phyloP scores from a whole-genome alignment of 148 eudicot genomes.

The Linanthus parryae region DNA sequence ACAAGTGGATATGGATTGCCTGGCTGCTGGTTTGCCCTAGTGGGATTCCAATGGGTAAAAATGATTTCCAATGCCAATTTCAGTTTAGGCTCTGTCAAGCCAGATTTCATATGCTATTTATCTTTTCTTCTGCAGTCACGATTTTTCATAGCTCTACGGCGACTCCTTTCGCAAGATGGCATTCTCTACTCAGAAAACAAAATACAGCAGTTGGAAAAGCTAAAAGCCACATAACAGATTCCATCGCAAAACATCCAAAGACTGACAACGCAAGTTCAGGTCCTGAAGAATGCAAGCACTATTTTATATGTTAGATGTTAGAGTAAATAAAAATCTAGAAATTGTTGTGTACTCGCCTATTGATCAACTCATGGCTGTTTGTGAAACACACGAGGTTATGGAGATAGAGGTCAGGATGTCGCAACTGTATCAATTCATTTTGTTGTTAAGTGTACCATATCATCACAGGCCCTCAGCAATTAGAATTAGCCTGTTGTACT shows the following conservation, averaged over 20 bases:
- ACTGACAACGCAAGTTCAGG: not conserved
- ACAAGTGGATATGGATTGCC: constrained; percentile 57
- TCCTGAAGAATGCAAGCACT: not conserved
- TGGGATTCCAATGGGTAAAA: constrained; percentile 83
- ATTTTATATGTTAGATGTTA: not conserved
- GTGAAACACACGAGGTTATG: constrained; percentile 5
- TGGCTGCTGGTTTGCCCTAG: constrained; percentile 78
- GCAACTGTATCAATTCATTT: not conserved
- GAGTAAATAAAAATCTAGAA: not conserved
- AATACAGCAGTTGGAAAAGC: constrained; percentile 29
- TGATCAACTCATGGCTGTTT: not conserved
- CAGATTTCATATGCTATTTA: not conserved
- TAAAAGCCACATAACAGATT: constrained; percentile 39
- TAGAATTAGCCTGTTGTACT: not conserved
- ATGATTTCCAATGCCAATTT: not conserved
- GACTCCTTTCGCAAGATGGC: constrained; percentile 62
- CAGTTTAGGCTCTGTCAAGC: not conserved
- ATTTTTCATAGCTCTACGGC: constrained; percentile 46
- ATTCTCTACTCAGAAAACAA: constrained; percentile 55
- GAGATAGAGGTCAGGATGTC: not conserved
- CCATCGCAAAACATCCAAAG: not conserved
- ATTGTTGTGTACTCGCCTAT: not conserved
- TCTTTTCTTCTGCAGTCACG: constrained; percentile 39
- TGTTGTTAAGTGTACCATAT: not conserved
- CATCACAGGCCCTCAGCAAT: not conserved